A percentile compares a stretch with the other conserved stretches of the same genome.
These are phyloP conservation scores for Gorgonomyces haynaldii DNA, from an alignment of 192 early-diverging fungal species.

Conservation along the genomic window DNA sequence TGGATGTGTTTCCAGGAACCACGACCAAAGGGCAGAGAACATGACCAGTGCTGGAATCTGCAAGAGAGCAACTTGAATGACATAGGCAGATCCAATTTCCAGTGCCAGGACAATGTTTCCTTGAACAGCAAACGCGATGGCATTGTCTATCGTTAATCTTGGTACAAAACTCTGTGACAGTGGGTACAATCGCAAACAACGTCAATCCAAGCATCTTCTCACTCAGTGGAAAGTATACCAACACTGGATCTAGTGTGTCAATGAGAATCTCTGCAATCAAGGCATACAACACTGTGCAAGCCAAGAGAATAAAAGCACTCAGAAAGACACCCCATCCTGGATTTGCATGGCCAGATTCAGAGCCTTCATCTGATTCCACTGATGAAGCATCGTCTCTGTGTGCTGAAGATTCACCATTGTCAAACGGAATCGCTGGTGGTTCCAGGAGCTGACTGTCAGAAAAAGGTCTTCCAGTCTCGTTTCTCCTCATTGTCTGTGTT, in stretches of 20 bases:
- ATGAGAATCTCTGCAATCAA: slow-evolving; percentile 91
- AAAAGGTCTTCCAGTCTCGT: no score
- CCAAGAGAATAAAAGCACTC: slow-evolving; percentile 64
- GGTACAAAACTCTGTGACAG: slow-evolving; percentile 80
- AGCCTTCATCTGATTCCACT: slow-evolving; percentile 46
- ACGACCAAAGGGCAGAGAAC: slow-evolving; percentile 46
- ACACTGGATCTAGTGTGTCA: slow-evolving; percentile 67
- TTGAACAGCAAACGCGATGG: slow-evolving; percentile 86
- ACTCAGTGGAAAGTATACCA: slow-evolving; percentile 52
- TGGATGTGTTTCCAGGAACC: background rate
- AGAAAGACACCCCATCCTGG: slow-evolving; percentile 84
- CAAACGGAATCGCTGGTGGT: no score
- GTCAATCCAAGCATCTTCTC: slow-evolving; percentile 90
- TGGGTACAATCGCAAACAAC: slow-evolving; percentile 90
- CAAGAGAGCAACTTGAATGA: slow-evolving; percentile 84
- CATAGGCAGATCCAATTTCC: slow-evolving; percentile 94
- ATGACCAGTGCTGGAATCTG: slow-evolving; percentile 91
- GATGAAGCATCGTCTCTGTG: slow-evolving; percentile 9
- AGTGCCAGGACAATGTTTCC: slow-evolving; percentile 68
- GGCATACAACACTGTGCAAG: slow-evolving; percentile 72
- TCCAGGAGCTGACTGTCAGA: no score
- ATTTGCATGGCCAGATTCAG: slow-evolving; percentile 71
- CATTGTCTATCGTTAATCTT: slow-evolving; percentile 53
- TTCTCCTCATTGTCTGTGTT: no score
- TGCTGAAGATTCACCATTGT: no score